Evolutionary conservation across 768 basidiomycete species (phyloP), one percentile per base, ranked within the genome.

Genomic region (Tricholoma flavovirens): DNA sequence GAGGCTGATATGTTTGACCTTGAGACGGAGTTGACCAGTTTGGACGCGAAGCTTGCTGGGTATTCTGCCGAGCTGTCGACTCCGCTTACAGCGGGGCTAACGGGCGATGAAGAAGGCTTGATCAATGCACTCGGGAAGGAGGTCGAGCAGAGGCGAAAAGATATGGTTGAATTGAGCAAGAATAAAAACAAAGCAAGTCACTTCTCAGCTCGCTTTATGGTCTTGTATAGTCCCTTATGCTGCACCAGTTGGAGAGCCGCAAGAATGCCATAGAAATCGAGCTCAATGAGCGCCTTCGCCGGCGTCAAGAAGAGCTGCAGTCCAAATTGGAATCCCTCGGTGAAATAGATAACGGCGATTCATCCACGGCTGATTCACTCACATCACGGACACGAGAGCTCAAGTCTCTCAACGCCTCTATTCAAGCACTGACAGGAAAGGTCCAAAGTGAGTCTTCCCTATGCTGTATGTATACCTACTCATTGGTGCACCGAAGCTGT

Each of bases 241-340:
- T 10, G 29, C 26, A 5, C 21, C 61, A 91, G 88, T 70, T 93
- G 60, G 85, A 90, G 38, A 80, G 83, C 11, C 78, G 77, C 60
- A 93, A 91, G 73, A 90, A 88, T 65, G 71, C 86, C 4, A 71
- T 97, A 26, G 93, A 97, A 67, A 95, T 97, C 53, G 96, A 98
- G 68, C 77, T 98, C 48, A 92, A 89, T 60, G 97, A 99, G 69
- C 86, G 86, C 62, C 77, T 98, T 12, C 80, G 85, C 19, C 82
- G 95, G 7, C 80, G 88, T 22, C 79, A 84, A 43, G 88, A 92
- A 50, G 96, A 95, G 61, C 66, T 98, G 7, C 81, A 83, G 50
- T 70, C 73, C 32, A 88, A 88, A 67, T 72, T 98, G 10, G 94
- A 97, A 60, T 73, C 80, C 21, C 72, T 90, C n/a, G 88, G 82